phyloP scores from a whole-genome alignment of 2,329 filamentous ascomycete genomes.

The Grosmannia penicillata region DNA sequence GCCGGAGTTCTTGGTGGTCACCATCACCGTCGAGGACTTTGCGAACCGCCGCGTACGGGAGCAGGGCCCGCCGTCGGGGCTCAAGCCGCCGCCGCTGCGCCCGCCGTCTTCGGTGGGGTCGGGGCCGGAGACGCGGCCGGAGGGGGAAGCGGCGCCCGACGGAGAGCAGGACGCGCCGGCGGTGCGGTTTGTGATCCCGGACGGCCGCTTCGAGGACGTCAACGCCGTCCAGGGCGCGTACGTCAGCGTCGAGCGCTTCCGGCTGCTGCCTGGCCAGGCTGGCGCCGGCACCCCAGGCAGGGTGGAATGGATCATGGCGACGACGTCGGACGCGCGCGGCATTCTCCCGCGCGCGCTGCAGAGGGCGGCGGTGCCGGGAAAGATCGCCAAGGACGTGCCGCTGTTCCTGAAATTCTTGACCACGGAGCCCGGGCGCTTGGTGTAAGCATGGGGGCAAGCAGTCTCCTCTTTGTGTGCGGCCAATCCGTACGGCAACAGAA shows the following conservation, averaged over 20 bases:
- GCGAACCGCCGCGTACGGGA: constrained; percentile 3
- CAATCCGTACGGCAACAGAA: too few relatives aligned
- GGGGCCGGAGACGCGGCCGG: too few relatives aligned
- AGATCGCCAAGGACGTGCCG: constrained; percentile 57
- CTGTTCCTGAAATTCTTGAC: constrained; percentile 51
- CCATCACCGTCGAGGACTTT: constrained; percentile 35
- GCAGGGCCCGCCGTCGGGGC: constrained; percentile 7
- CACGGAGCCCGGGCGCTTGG: too few relatives aligned
- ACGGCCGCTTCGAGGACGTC: too few relatives aligned
- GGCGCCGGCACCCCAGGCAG: constrained; percentile 11
- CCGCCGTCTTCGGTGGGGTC: too few relatives aligned
- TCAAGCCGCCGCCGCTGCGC: constrained; percentile 10
- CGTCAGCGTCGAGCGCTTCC: constrained; percentile 48
- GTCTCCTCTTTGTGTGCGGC: too few relatives aligned
- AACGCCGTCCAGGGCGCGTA: constrained; percentile 44
- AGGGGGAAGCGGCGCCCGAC: too few relatives aligned
- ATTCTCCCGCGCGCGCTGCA: constrained; percentile 51
- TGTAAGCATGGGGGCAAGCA: too few relatives aligned
- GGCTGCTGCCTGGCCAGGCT: constrained; percentile 20
- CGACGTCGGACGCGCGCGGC: constrained; percentile 55
- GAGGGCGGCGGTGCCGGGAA: constrained; percentile 44
- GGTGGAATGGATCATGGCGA: constrained; percentile 70
- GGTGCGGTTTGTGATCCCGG: too few relatives aligned
- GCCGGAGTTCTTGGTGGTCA: constrained; percentile 40
- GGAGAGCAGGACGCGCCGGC: too few relatives aligned